Percentiles rank a stretch among this genome's conserved stretches.
Conservation (phyloP, 2,329 filamentous ascomycete genomes). For the Penicillium sp. region DNA sequence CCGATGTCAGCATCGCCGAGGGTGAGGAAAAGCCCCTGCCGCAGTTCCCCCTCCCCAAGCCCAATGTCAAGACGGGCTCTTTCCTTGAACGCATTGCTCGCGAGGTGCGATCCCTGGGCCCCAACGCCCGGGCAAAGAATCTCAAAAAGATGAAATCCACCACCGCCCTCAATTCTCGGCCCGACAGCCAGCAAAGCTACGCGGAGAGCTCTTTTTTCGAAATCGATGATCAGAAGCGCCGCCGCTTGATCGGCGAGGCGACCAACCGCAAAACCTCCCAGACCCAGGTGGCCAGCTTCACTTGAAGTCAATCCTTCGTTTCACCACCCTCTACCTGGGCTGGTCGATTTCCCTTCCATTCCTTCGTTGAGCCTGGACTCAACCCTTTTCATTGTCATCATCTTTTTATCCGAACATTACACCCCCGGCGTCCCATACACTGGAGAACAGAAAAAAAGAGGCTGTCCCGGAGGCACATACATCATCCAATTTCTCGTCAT, state of each 20-base stretch:
- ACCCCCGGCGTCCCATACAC: slow-evolving; percentile 9
- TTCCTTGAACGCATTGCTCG: slow-evolving; percentile 64
- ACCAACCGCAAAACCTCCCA: slow-evolving; percentile 40
- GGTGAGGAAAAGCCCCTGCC: slow-evolving; percentile 48
- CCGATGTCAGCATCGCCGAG: slow-evolving; percentile 36
- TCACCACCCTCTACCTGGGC: not conserved
- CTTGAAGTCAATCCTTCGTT: slow-evolving; percentile 5
- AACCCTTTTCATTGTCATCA: slow-evolving; percentile 8
- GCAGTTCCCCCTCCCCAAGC: slow-evolving; percentile 35
- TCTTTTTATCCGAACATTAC: slow-evolving; percentile 1
- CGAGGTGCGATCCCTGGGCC: slow-evolving; percentile 57
- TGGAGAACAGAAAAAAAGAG: slow-evolving; percentile 10
- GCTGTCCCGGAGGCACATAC: slow-evolving; percentile 17
- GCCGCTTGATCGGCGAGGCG: slow-evolving; percentile 54
- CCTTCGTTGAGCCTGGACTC: slow-evolving; percentile 12
- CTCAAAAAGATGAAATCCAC: slow-evolving; percentile 56
- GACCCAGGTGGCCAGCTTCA: slow-evolving; percentile 23
- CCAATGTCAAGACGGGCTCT: slow-evolving; percentile 45
- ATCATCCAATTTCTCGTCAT: slow-evolving; percentile 3
- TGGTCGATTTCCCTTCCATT: slow-evolving; percentile 8
- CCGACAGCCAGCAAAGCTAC: slow-evolving; percentile 36
- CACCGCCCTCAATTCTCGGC: slow-evolving; percentile 54
- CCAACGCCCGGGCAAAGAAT: slow-evolving; percentile 27
- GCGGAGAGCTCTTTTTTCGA: slow-evolving; percentile 50
- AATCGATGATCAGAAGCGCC: slow-evolving; percentile 53